A percentile compares a stretch with the other conserved stretches of the same genome.
Evolutionary conservation across 441 rosid genomes (phyloP).

Genomic region (Erodium chrysanthum): DNA sequence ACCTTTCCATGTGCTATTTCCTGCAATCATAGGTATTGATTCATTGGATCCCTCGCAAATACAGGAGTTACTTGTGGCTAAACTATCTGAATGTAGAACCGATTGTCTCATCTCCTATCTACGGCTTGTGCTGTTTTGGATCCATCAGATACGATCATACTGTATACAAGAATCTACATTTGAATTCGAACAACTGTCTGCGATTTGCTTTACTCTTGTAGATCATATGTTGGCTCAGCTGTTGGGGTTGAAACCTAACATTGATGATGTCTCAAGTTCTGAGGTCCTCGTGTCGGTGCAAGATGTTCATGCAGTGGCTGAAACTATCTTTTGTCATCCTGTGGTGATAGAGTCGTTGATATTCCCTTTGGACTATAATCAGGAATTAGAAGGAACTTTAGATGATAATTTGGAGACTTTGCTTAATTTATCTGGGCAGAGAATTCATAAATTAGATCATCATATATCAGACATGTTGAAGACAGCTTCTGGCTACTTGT

Average conservation of each 20-base stretch:
- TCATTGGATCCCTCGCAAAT: conserved; percentile 33
- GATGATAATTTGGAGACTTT: conserved; percentile 34
- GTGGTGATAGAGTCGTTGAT: conserved; percentile 36
- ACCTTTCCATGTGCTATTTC: conserved; percentile 68
- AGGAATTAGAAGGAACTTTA: conserved; percentile 26
- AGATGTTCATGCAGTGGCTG: conserved; percentile 43
- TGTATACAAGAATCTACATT: conserved; percentile 33
- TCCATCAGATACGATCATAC: conserved; percentile 44
- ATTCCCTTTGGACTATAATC: conserved; percentile 38
- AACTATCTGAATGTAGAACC: conserved; percentile 36
- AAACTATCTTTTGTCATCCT: conserved; percentile 59
- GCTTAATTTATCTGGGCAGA: conserved; percentile 31
- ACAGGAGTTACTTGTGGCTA: conserved; percentile 48
- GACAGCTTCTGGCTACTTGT: conserved; percentile 39
- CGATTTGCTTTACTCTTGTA: conserved; percentile 48
- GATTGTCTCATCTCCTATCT: conserved; percentile 37
- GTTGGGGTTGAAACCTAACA: conserved; percentile 28
- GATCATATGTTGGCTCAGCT: conserved; percentile 43
- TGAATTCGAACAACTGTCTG: conserved; percentile 44
- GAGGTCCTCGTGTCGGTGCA: conserved; percentile 26
- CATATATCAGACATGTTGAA: conserved; percentile 49
- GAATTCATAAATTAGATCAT: conserved; percentile 46
- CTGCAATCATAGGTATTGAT: conserved; percentile 36
- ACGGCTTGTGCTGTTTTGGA: conserved; percentile 62
- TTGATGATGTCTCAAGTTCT: conserved; percentile 20